These are phyloP conservation scores for Lactarius trivialis DNA, from an alignment of 768 basidiomycete species.

Conservation along the genomic window DNA sequence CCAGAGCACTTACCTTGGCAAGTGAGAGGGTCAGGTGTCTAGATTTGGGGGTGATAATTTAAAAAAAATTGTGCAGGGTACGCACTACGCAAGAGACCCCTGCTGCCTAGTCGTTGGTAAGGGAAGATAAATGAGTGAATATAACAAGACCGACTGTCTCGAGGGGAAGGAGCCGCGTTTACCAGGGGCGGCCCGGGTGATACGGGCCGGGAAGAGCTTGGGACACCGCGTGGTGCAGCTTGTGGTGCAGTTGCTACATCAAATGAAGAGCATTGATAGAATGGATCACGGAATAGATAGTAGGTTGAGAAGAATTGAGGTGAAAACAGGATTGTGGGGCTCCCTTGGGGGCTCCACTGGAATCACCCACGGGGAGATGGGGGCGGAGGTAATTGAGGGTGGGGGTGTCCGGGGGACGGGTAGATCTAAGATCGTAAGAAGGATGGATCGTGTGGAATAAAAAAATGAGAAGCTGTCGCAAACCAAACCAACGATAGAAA, in stretches of 20 bases:
- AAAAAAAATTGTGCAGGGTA: not conserved
- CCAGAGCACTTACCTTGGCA: no score
- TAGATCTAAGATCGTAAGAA: slow-evolving; percentile 2
- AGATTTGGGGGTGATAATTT: not conserved
- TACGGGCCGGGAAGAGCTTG: not conserved
- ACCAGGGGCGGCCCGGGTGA: not conserved
- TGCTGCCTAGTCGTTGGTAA: not conserved
- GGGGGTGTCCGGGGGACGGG: not conserved
- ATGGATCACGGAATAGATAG: not conserved
- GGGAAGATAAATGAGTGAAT: not conserved
- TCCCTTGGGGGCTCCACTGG: not conserved
- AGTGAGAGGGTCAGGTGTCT: not conserved
- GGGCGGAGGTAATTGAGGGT: not conserved
- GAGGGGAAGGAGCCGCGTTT: not conserved
- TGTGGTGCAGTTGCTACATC: no score
- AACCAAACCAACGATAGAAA: not conserved
- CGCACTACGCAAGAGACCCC: not conserved
- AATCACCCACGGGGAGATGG: not conserved
- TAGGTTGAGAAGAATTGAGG: not conserved
- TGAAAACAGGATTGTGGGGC: not conserved
- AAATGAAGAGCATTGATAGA: not conserved
- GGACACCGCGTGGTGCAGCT: not conserved
- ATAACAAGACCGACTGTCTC: not conserved
- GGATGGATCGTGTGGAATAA: not conserved
- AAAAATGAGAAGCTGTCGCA: not conserved